Conservation (phyloP, 306 rosid genomes). For the Cucumis hystrix region DNA sequence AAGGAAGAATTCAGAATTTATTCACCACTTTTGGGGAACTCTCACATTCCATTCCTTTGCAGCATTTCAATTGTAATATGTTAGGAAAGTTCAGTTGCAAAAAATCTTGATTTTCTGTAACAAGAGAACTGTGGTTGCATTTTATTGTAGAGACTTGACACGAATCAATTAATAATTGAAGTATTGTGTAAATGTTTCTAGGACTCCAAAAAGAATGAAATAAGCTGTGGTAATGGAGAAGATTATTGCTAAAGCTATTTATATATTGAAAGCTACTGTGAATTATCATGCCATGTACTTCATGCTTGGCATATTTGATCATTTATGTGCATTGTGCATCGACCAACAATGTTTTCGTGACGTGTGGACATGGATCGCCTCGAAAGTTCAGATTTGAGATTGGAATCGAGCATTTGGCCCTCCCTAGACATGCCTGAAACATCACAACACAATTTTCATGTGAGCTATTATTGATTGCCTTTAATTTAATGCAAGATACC, state of each 20-base stretch:
- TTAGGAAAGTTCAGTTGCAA: neutral
- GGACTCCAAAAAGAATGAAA: neutral
- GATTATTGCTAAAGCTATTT: neutral
- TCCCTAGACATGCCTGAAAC: conserved; percentile 35
- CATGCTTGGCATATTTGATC: neutral
- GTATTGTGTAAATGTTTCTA: neutral
- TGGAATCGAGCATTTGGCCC: conserved; percentile 21
- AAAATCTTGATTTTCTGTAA: neutral
- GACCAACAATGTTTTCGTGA: conserved; percentile 26
- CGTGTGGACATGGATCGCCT: conserved; percentile 28
- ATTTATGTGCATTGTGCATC: conserved; percentile 29
- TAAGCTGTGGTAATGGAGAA: neutral
- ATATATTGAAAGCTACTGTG: neutral
- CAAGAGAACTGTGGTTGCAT: neutral
- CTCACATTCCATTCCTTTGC: neutral
- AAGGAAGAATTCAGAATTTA: neutral
- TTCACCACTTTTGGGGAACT: neutral
- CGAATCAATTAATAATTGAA: neutral
- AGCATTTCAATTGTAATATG: neutral
- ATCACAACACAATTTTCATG: neutral
- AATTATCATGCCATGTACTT: neutral
- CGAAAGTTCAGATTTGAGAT: conserved; percentile 18
- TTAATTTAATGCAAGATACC: neutral
- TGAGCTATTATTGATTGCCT: neutral
- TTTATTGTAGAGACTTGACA: neutral